Evolutionary conservation across 2,329 filamentous ascomycete species (phyloP).

Genomic region (Diaporthe helianthi): DNA sequence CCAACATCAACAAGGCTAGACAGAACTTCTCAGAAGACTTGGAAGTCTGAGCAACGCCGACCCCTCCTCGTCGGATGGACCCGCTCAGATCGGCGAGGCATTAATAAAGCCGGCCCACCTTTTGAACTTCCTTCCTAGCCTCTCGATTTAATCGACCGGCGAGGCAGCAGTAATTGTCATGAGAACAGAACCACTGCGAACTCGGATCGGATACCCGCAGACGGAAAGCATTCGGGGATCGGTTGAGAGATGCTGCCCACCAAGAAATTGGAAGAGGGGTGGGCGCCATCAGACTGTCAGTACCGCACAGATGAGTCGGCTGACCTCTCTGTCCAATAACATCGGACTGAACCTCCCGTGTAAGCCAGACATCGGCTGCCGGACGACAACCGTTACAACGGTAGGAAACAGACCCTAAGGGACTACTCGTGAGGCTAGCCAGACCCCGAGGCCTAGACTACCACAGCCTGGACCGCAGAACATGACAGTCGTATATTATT

Average conservation of each 20-base stretch:
- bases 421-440: slow-evolving; percentile 2
- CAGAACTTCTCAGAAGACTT: slow-evolving; percentile 8
- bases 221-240: neutral
- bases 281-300: neutral
- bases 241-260: neutral
- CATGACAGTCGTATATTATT: neutral
- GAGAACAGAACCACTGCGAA: neutral
- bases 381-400: slow-evolving; percentile 16
- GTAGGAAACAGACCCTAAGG: neutral
- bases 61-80: slow-evolving; percentile 27
- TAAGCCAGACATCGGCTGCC: slow-evolving; percentile 22
- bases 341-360: neutral
- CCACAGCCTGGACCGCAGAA: neutral
- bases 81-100: slow-evolving; percentile 30
- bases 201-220: slow-evolving; percentile 1
- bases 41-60: neutral
- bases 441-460: neutral
- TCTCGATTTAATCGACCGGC: neutral
- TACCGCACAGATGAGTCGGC: neutral
- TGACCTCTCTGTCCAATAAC: slow-evolving; percentile 7
- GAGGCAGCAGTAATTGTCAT: slow-evolving; percentile 1
- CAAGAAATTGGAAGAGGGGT: neutral
- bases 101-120: slow-evolving; percentile 28
- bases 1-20: slow-evolving; percentile 1
- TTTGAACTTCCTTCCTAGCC: neutral